Evolutionary conservation across 23 red algal species (phyloP), one percentile per base, ranked within the genome.

Genomic region (Gracilaria gracilis): DNA sequence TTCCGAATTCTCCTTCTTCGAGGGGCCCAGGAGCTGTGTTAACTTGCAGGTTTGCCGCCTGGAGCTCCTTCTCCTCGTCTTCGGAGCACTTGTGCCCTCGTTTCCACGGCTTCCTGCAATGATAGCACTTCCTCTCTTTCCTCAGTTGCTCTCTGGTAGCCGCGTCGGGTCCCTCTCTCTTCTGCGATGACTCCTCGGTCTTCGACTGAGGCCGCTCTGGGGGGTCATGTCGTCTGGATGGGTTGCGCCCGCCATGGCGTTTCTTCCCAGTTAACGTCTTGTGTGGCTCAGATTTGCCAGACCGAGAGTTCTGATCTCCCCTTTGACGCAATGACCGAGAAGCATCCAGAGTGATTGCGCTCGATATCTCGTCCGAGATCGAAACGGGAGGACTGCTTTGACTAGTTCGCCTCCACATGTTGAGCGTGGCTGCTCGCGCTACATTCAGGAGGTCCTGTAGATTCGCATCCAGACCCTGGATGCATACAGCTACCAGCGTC

Each of bases 401-500:
- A 27, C 40, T 38, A 11, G 57, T 39, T 13, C 58, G 80, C 38
- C 42, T 83, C 80, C 80, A 83, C 58, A 83, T 83, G 13, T 67
- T 83, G 0, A 83, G 32, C 4, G 80, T 83, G 0, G 80, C 80
- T 1, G 57, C 77, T 6, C 32, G 80, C 9, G 57, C 80, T 16
- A 83, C 33, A 20, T 83, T 57, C 80, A 83, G 66, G 29, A 83
- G 14, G 23, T 83, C 80, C 34, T 83, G 80, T 11, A 67, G 6
- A 5, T 20, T 67, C 8, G 80, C 7, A 37, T 83, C 31, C 4
- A 83, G 32, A 2, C 80, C 80, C 17, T 83, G 9, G 50, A 83
- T 62, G 62, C 38, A 83, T 13, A 83, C 36, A 27, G 80, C 80
- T 4, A 83, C 21, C 6, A 83, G 55, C 11, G 57, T 83, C 35